Evolutionary conservation across 2,329 filamentous ascomycete genomes (phyloP).

Genomic region (Cytospora paraplurivora): DNA sequence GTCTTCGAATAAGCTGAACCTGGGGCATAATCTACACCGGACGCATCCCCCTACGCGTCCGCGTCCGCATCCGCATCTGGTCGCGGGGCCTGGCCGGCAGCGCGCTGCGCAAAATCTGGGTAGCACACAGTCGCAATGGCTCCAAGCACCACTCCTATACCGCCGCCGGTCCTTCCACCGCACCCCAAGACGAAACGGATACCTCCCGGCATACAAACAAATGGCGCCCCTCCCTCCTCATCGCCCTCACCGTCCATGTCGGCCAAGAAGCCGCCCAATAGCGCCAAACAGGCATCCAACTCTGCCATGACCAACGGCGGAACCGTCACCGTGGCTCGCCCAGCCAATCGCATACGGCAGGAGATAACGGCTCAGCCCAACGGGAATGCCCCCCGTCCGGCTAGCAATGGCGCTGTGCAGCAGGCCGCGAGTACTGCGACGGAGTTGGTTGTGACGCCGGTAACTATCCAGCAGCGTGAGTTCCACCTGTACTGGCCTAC

Average conservation of each 20-base stretch:
- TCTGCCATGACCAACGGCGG: constrained; percentile 46
- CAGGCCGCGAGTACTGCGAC: constrained; percentile 15
- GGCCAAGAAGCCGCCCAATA: constrained; percentile 52
- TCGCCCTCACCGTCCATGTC: constrained; percentile 62
- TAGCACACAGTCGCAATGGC: constrained; percentile 47
- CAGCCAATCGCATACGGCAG: constrained; percentile 60
- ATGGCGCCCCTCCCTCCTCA: constrained; percentile 59
- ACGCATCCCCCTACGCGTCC: constrained; percentile 9
- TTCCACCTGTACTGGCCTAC: not conserved
- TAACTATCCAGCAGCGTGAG: constrained; percentile 48
- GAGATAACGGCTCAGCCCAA: constrained; percentile 42
- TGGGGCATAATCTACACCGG: constrained; percentile 3
- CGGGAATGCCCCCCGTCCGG: constrained; percentile 14
- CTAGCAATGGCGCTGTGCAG: constrained; percentile 22
- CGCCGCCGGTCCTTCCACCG: constrained; percentile 45
- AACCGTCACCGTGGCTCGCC: constrained; percentile 51
- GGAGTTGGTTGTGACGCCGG: constrained; percentile 20
- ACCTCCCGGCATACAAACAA: constrained; percentile 67
- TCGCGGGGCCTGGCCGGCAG: constrained; percentile 22
- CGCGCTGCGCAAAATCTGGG: constrained; percentile 19
- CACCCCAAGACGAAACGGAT: constrained; percentile 66
- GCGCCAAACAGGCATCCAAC: constrained; percentile 53
- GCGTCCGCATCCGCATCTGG: constrained; percentile 37
- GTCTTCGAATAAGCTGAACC: constrained; percentile 22
- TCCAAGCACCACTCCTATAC: constrained; percentile 53